Base-by-base conservation (phyloP, 768 basidiomycete genomes). In the Rubroboletus pulcherrimus region DNA sequence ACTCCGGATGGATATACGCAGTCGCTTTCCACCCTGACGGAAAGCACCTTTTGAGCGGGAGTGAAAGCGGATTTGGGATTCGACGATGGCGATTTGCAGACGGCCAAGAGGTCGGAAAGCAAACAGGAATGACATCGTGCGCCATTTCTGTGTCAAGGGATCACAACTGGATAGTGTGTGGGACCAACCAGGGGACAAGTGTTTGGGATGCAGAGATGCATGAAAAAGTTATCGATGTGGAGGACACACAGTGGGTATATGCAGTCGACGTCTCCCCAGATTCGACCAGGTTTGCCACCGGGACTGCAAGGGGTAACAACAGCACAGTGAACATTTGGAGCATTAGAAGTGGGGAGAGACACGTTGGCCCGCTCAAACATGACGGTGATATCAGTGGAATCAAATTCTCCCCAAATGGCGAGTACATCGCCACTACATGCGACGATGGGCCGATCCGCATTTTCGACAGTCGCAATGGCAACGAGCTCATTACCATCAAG, bases 391-490 rank as follows among this genome's bases (percentile, higher is more conserved):
- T 10, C 4, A n/a, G 29, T 30, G 43, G 43, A 17, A 15, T 44
- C 9, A 44, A n/a, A 4, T 44, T 30, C 17, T 44, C 43, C 0
- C 43, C 43, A 1, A n/a, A 4, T 11, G 29, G 29, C 43, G 6
- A 44, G 2, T 5, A 29, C 4, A 6, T 44, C 10, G 29, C 29
- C 10, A 30, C 43, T 26, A 24, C 42, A 0, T 43, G 14, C 7
- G 3, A 1, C 0, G 24, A 7, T 1, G 4, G 24, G 7, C 9
- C 24, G 0, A 26, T 44, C 15, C 10, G 43, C 0, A 0, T 44
- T 0, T 44, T 44, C 17, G 5, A 30, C 43, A 44, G 43, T 30
- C 43, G 5, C 5, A 7, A 29, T 1, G 43, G 43, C 11, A 5
- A 30, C 10, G 5, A 17, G 7, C 17, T 44, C 17, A 26, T 44